Base-by-base conservation (phyloP, 257 asterid species). In the Solanum lignicaule region DNA sequence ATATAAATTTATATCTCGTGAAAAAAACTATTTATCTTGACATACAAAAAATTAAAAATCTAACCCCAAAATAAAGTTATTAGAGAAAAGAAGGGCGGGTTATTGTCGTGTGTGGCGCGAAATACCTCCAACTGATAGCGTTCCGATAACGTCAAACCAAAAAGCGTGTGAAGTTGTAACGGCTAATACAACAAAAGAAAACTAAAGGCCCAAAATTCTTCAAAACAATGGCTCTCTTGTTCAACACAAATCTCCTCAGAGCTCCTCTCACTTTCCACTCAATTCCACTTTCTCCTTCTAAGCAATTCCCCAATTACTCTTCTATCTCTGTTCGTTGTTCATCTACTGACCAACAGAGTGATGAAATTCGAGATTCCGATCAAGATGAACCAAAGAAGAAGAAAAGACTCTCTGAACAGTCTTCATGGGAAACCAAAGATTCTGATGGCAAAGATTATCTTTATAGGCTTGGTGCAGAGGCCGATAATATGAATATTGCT, bases 401-500 rank as follows among this genome's bases (percentile, higher is more conserved):
- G 60, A 86, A 86, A 84, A 94, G 90, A 78, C 87, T 95, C 0
- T 96, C 99, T 23, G 83, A 94, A 43, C 99, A 94, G 89, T 96
- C 99, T 16, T 96, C 99, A 6, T 96, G 99, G 99, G 98, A 96
- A 88, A 81, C 98, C 1, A 91, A 92, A 88, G 98, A 96, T 78
- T 91, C 95, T 4, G 95, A 94, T 82, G 99, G 98, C 84, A 95
- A 96, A 39, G 99, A 96, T 92, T 96, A 96, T 92, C 87, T 96
- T 36, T 96, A 94, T 91, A 89, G 95, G 89, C 98, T 96, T 2
- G 98, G 99, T 1, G 93, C 96, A 8, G 98, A 96, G 88, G 98
- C 99, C n/a, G 98, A 95, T 21, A 96, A 96, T 90, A 93, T 95
- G 99, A 96, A 96, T 75, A 95, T 95, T 36, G 95, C 98, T 3